Evolutionary conservation across 1,139 yeast species (phyloP).

Genomic region (Suhomyces terraborum): DNA sequence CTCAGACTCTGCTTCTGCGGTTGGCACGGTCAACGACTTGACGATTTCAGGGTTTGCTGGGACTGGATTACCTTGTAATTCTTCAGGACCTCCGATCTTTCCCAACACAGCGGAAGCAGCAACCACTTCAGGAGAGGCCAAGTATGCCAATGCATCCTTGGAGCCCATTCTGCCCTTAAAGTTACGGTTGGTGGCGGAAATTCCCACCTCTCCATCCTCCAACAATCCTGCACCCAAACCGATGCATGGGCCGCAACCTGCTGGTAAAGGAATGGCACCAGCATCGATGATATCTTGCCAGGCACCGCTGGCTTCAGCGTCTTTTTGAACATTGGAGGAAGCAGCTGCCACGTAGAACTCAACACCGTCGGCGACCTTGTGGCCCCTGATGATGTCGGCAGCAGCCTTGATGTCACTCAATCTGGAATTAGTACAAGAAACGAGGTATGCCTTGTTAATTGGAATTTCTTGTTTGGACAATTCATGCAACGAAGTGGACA

Average conservation of each 20-base stretch:
- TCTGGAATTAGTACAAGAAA: slow-evolving; percentile 96
- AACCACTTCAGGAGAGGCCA: slow-evolving; percentile 97
- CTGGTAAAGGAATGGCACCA: slow-evolving; percentile 93
- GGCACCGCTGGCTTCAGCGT: slow-evolving; percentile 87
- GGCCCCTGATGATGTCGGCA: slow-evolving; percentile 79
- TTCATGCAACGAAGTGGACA: slow-evolving; percentile 75
- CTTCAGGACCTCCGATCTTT: slow-evolving; percentile 89
- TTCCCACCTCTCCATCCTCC: slow-evolving; percentile 96
- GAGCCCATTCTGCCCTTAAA: slow-evolving; percentile 99
- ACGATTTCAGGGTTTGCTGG: slow-evolving; percentile 49
- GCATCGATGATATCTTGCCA: slow-evolving; percentile 90
- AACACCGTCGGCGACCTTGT: slow-evolving; percentile 82
- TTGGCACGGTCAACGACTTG: slow-evolving; percentile 45
- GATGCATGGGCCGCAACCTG: slow-evolving; percentile 99
- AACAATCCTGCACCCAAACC: slow-evolving; percentile 94
- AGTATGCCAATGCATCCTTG: slow-evolving; percentile 90
- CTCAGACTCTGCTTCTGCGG: slow-evolving; percentile 21
- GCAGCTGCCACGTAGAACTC: slow-evolving; percentile 98
- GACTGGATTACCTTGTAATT: slow-evolving; percentile 61
- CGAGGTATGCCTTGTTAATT: slow-evolving; percentile 92
- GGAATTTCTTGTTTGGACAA: slow-evolving; percentile 71
- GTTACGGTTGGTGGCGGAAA: slow-evolving; percentile 96
- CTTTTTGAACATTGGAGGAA: slow-evolving; percentile 86
- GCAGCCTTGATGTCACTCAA: slow-evolving; percentile 93
- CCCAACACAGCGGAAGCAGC: slow-evolving; percentile 97